Percentiles rank a stretch among this genome's conserved stretches.
These are phyloP conservation scores for Croton setiger DNA, from an alignment of 441 rosid species.

Conservation along the genomic window DNA sequence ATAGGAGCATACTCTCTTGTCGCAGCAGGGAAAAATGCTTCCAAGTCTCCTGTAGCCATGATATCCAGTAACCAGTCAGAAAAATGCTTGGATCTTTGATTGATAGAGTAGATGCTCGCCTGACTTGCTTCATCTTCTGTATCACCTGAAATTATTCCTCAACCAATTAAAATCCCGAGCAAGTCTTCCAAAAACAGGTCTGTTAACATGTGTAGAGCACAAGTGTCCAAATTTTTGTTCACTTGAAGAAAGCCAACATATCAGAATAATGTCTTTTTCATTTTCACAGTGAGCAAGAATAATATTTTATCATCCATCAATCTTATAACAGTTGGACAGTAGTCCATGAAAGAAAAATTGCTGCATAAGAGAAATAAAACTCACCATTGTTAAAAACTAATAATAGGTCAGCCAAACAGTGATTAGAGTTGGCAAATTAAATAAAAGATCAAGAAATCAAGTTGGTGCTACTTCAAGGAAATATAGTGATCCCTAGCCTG, in stretches of 20 bases:
- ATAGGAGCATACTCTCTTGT: conserved; percentile 94
- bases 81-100: conserved; percentile 78
- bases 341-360: background rate
- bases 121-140: conserved; percentile 22
- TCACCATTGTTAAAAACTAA: background rate
- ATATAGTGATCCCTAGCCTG: too few relatives aligned
- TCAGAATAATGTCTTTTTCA: background rate
- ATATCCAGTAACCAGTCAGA: conserved; percentile 95
- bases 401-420: background rate
- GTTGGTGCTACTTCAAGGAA: background rate
- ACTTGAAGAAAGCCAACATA: background rate
- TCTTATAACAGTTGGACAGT: background rate
- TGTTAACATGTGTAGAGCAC: background rate
- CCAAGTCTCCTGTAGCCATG: conserved; percentile 88
- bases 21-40: conserved; percentile 94
- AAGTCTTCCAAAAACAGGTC: background rate
- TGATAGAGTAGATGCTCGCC: conserved; percentile 62
- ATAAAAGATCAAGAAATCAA: background rate
- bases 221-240: background rate
- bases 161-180: conserved; percentile 11
- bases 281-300: background rate
- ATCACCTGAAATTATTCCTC: conserved; percentile 25
- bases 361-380: background rate
- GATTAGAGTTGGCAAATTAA: background rate
- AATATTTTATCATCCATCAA: background rate